Percentiles rank a stretch among this genome's conserved stretches.
phyloP scores from a whole-genome alignment of 2,329 filamentous ascomycete species.

The Paracorniculantispora psalliotae region DNA sequence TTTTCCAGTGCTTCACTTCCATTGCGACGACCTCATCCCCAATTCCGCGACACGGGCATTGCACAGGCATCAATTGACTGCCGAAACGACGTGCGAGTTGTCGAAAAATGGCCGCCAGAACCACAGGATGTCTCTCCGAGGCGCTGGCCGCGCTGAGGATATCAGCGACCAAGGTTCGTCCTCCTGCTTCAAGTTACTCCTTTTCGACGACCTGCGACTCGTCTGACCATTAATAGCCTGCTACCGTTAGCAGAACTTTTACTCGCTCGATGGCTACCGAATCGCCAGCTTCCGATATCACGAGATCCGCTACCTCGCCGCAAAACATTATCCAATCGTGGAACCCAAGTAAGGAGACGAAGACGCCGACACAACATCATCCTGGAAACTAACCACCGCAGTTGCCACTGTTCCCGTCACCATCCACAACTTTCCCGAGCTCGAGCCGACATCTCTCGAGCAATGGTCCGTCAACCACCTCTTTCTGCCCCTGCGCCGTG shows the following conservation, averaged over 20 bases:
- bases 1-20: constrained; percentile 19
- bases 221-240: constrained; percentile 26
- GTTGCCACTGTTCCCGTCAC: constrained; percentile 71
- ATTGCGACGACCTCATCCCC: constrained; percentile 2
- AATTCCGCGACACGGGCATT: neutral
- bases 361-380: neutral
- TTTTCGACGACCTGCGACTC: constrained; percentile 26
- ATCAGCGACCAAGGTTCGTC: constrained; percentile 34
- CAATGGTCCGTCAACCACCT: constrained; percentile 79
- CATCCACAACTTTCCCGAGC: constrained; percentile 81
- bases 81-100: neutral
- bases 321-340: constrained; percentile 36
- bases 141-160: constrained; percentile 47
- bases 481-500: constrained; percentile 77
- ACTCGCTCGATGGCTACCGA: constrained; percentile 55
- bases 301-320: constrained; percentile 27
- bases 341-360: constrained; percentile 39
- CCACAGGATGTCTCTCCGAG: constrained; percentile 47
- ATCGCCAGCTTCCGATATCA: constrained; percentile 34
- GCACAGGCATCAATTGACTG: neutral
- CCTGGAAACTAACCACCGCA: constrained; percentile 20
- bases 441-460: constrained; percentile 77
- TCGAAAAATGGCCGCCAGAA: constrained; percentile 40
- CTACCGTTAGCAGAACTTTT: constrained; percentile 34
- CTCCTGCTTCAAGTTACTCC: neutral